These are phyloP conservation scores for Phylloporus sp. DNA, from an alignment of 768 basidiomycete species.

Conservation along the genomic window DNA sequence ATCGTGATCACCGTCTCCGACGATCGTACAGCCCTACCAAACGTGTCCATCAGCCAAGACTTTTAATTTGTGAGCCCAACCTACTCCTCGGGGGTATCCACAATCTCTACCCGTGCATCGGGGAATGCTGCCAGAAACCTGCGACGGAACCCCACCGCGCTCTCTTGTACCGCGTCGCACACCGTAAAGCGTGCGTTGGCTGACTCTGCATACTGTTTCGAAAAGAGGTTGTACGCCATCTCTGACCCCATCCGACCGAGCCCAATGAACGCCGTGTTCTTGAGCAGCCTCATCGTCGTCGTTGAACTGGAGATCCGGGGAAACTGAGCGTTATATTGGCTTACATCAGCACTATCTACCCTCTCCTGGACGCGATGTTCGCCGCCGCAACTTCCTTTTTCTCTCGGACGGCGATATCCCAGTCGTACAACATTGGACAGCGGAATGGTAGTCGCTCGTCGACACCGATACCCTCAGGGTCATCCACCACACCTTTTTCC, in stretches of 20 bases:
- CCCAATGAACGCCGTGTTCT: constrained; percentile 75
- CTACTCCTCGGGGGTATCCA: constrained; percentile 67
- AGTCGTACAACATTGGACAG: constrained; percentile 67
- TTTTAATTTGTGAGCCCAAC: constrained; percentile 27
- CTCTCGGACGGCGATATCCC: constrained; percentile 72
- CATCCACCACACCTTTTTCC: constrained; percentile 35
- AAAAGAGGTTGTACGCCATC: constrained; percentile 84
- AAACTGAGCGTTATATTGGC: background rate
- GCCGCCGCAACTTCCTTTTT: constrained; percentile 85
- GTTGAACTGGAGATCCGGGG: background rate
- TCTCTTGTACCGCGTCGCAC: constrained; percentile 69
- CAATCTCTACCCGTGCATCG: constrained; percentile 54
- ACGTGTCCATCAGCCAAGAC: constrained; percentile 12
- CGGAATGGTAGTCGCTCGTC: constrained; percentile 35
- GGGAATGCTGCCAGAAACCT: constrained; percentile 58
- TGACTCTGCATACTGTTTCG: constrained; percentile 56
- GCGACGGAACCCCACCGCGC: constrained; percentile 51
- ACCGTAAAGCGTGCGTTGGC: constrained; percentile 64
- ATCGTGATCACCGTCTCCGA: constrained; percentile 79
- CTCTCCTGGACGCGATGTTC: constrained; percentile 45
- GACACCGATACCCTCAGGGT: constrained; percentile 33
- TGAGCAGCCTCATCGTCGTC: constrained; percentile 45
- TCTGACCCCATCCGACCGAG: constrained; percentile 86
- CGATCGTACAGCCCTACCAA: constrained; percentile 53
- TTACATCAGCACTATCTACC: constrained; percentile 12